Base-by-base conservation (phyloP, 163 green algal genomes). In the Volvox carteri region DNA sequence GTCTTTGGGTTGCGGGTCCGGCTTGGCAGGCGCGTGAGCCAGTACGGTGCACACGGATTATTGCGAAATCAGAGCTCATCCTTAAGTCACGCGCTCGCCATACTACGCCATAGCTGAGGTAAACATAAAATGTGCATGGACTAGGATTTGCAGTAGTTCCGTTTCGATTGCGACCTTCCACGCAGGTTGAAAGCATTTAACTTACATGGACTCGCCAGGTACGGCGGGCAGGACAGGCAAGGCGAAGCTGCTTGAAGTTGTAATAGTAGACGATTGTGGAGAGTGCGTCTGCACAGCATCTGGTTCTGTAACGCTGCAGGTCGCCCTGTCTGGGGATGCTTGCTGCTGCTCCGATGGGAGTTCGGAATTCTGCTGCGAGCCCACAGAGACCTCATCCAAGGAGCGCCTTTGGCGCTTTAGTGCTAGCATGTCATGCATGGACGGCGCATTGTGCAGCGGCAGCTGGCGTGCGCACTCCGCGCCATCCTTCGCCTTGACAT, bases 181-280 rank as follows among this genome's bases (percentile, higher is more conserved):
- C n/a, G n/a, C n/a, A n/a, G n/a, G n/a, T n/a, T n/a, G n/a, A n/a
- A n/a, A n/a, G n/a, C 6, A 42, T 37, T 18, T 35, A 35, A 65
- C 80, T 72, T 67, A 87, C 80, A 87, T 87, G 44, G 52, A 35
- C n/a, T 87, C 80, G 9, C 80, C 80, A n/a, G 74, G 35, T 2
- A 30, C 4, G 8, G 44, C 16, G 1, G 62, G 44, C 19, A 87
- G 46, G 19, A 87, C 19, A 9, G 79, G 60, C 42, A 35, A 28
- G 25, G 28, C 12, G 44, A 86, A 86, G 42, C 12, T 30, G 14
- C 48, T 16, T 18, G 39, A 30, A 23, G 23, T 37, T 39, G 56
- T 9, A 39, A 56, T 56, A 35, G 50, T 12, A 12, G 50, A 60
- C 50, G 50, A 25, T 16, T 60, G 50, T 12, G 50, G 50, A 16